These are phyloP conservation scores for Chalciporus pseudorubinellus DNA, from an alignment of 768 basidiomycete genomes.

Conservation along the genomic window DNA sequence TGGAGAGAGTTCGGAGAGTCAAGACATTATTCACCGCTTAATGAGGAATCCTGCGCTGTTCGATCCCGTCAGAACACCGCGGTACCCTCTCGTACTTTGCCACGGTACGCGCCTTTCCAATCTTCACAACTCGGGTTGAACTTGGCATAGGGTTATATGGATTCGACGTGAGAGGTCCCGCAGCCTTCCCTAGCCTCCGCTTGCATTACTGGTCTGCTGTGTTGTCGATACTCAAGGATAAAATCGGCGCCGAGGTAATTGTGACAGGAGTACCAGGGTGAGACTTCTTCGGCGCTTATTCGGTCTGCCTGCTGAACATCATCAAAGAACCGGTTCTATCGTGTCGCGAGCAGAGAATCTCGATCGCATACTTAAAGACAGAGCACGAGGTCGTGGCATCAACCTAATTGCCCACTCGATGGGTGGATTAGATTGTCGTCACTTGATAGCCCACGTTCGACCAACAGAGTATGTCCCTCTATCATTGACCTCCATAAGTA, in stretches of 20 bases:
- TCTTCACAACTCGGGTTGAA: background rate
- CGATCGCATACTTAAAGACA: conserved; percentile 65
- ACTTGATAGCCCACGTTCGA: conserved; percentile 83
- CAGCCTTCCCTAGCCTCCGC: conserved; percentile 75
- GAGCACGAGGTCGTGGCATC: conserved; percentile 71
- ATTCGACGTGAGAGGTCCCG: conserved; percentile 87
- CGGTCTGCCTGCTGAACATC: background rate
- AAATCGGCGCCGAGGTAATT: conserved; percentile 89
- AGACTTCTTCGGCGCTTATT: conserved; percentile 25
- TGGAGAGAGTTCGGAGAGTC: conserved; percentile 18
- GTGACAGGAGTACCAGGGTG: conserved; percentile 93
- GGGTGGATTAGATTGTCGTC: conserved; percentile 94
- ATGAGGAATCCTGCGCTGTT: conserved; percentile 76
- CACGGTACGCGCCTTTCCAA: conserved; percentile 59
- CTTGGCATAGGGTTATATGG: conserved; percentile 76
- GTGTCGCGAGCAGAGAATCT: conserved; percentile 74
- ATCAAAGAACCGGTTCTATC: conserved; percentile 84
- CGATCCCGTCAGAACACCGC: conserved; percentile 74
- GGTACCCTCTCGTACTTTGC: conserved; percentile 91
- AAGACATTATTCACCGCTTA: conserved; percentile 64
- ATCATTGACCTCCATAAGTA: conserved; percentile 85
- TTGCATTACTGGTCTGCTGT: conserved; percentile 96
- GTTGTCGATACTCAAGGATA: conserved; percentile 72
- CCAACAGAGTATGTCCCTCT: conserved; percentile 82
- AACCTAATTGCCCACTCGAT: conserved; percentile 97